These are phyloP conservation scores for Discostella stelligeroides DNA, from an alignment of 108 stramenopile genomes.

Conservation along the genomic window DNA sequence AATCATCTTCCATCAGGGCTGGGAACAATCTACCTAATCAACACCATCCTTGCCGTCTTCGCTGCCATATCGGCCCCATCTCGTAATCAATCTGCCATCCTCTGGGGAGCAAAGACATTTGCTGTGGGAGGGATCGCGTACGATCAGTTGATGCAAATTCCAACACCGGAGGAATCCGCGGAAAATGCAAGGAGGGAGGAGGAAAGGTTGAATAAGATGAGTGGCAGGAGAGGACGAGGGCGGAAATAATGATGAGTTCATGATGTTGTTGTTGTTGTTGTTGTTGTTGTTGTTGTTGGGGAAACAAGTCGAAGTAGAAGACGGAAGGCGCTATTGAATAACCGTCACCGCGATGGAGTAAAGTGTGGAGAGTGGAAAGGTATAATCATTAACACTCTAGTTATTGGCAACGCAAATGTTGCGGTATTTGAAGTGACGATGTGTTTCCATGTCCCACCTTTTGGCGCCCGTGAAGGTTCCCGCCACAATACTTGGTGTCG, in stretches of 20 bases:
- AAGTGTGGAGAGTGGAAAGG: too few relatives aligned
- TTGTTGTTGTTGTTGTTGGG: too few relatives aligned
- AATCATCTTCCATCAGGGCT: slow-evolving; percentile 51
- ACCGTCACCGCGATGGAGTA: too few relatives aligned
- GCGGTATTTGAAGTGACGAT: too few relatives aligned
- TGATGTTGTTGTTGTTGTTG: too few relatives aligned
- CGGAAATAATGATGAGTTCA: slow-evolving; percentile 17
- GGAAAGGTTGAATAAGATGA: slow-evolving; percentile 35
- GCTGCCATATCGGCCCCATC: slow-evolving; percentile 71
- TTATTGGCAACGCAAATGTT: too few relatives aligned
- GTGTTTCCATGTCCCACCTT: too few relatives aligned
- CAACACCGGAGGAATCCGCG: slow-evolving; percentile 65
- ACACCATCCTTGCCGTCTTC: slow-evolving; percentile 71
- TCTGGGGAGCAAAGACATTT: slow-evolving; percentile 84
- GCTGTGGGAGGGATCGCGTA: slow-evolving; percentile 85
- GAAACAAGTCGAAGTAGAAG: too few relatives aligned
- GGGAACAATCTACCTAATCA: slow-evolving; percentile 70
- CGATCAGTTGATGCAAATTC: slow-evolving; percentile 85
- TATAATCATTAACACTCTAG: too few relatives aligned
- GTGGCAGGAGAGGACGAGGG: slow-evolving; percentile 31
- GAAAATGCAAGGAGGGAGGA: slow-evolving; percentile 58
- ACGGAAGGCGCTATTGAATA: too few relatives aligned
- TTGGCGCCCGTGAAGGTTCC: too few relatives aligned
- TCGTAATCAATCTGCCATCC: slow-evolving; percentile 61
- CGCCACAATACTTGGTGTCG: too few relatives aligned